phyloP scores from a whole-genome alignment of 2,329 filamentous ascomycete species.

The Ophiocordyceps robertsii region DNA sequence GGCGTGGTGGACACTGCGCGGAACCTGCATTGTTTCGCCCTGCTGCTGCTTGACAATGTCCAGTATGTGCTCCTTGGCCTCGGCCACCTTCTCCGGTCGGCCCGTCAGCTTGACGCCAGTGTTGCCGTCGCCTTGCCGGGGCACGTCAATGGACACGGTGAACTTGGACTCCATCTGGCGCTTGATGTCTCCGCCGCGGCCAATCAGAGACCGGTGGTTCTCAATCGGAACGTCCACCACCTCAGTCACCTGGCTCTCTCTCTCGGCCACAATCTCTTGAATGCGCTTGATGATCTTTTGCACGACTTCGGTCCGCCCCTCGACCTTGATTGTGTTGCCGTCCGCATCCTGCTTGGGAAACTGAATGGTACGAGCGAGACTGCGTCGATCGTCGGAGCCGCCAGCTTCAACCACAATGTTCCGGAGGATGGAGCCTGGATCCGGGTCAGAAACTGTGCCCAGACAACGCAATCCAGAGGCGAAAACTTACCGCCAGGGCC shows the following conservation, averaged over 20 bases:
- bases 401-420: constrained; percentile 80
- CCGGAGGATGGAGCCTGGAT: constrained; percentile 66
- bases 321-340: constrained; percentile 73
- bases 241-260: constrained; percentile 70
- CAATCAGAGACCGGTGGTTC: constrained; percentile 85
- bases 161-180: constrained; percentile 78
- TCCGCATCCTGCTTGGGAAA: constrained; percentile 84
- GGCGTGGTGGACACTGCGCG: constrained; percentile 67
- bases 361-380: constrained; percentile 78
- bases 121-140: constrained; percentile 72
- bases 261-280: constrained; percentile 65
- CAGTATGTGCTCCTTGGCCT: constrained; percentile 76
- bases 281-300: constrained; percentile 81
- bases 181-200: constrained; percentile 78
- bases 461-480: neutral
- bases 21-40: constrained; percentile 76
- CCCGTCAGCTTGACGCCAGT: constrained; percentile 81
- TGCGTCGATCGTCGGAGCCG: constrained; percentile 73
- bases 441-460: constrained; percentile 2
- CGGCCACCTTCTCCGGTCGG: constrained; percentile 62
- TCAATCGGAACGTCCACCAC: constrained; percentile 71
- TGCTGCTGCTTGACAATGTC: constrained; percentile 72
- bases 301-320: constrained; percentile 72
- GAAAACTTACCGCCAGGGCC: constrained; percentile 63
- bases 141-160: constrained; percentile 77